These are phyloP conservation scores for Ascochyta rabiei DNA, from an alignment of 2,329 filamentous ascomycete species.

Conservation along the genomic window DNA sequence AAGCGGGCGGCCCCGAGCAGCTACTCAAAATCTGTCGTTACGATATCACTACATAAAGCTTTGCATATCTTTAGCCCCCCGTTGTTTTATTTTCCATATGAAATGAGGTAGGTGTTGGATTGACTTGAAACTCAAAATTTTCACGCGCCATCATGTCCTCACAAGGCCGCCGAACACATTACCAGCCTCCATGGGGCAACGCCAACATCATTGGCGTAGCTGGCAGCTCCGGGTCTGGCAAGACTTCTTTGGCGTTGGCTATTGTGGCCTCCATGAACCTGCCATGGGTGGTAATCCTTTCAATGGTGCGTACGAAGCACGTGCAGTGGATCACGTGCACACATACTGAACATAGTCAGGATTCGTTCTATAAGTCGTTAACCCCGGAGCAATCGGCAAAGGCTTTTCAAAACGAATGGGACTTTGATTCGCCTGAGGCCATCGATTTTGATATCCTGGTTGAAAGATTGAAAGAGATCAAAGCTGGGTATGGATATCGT, in stretches of 20 bases:
- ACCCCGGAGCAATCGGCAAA: constrained; percentile 76
- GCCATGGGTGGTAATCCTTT: constrained; percentile 97
- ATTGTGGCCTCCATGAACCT: constrained; percentile 89
- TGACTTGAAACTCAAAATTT: not conserved
- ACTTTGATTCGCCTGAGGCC: constrained; percentile 93
- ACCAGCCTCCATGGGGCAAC: constrained; percentile 94
- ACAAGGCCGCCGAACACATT: constrained; percentile 63
- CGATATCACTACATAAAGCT: constrained; percentile 22
- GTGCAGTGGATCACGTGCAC: constrained; percentile 32
- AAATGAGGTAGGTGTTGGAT: constrained; percentile 11
- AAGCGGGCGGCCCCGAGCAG: constrained; percentile 24
- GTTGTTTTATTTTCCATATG: constrained; percentile 8
- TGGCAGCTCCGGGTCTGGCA: constrained; percentile 92
- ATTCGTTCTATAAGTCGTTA: constrained; percentile 96
- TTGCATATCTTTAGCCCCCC: constrained; percentile 20
- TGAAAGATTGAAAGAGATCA: constrained; percentile 79
- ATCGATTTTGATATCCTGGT: constrained; percentile 93
- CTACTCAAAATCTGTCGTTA: constrained; percentile 21
- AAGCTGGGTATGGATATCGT: constrained; percentile 72
- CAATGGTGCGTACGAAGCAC: constrained; percentile 69
- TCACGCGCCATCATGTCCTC: constrained; percentile 27
- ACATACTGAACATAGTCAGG: constrained; percentile 58
- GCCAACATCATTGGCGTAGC: constrained; percentile 96
- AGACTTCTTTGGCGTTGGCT: constrained; percentile 90
- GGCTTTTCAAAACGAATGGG: constrained; percentile 90